Conservation (phyloP, 106 monocot species). For the Phalaenopsis aphrodite region DNA sequence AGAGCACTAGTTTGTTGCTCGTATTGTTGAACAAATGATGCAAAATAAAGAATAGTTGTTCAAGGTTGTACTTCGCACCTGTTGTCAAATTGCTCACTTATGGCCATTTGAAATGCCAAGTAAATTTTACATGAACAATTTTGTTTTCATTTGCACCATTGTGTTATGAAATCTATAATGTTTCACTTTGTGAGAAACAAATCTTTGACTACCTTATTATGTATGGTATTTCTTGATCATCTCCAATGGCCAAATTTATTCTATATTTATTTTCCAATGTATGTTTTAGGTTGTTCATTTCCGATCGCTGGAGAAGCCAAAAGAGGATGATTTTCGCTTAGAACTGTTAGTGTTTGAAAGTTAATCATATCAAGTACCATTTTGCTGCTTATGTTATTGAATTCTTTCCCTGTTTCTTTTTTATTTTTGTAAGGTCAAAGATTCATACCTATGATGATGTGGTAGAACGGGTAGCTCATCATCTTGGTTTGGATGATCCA, state of each 20-base stretch:
- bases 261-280: neutral
- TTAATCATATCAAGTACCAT: neutral
- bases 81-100: neutral
- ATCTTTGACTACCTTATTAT: neutral
- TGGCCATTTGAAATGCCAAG: neutral
- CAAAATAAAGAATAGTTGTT: neutral
- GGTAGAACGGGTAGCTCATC: conserved; percentile 77
- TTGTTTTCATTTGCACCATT: neutral
- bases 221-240: neutral
- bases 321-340: conserved; percentile 88
- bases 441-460: conserved; percentile 84
- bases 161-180: neutral
- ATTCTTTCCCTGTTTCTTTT: neutral
- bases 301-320: conserved; percentile 82
- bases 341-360: conserved; percentile 59
- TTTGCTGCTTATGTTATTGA: neutral
- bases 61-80: neutral
- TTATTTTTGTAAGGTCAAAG: conserved; percentile 56
- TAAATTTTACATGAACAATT: neutral
- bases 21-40: neutral
- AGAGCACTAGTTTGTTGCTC: neutral
- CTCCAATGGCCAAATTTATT: neutral
- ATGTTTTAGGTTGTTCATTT: conserved; percentile 86
- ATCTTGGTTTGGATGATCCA: conserved; percentile 85
- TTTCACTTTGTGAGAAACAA: neutral